Conservation (phyloP, 352 stramenopile genomes). For the Globisporangium parvum region DNA sequence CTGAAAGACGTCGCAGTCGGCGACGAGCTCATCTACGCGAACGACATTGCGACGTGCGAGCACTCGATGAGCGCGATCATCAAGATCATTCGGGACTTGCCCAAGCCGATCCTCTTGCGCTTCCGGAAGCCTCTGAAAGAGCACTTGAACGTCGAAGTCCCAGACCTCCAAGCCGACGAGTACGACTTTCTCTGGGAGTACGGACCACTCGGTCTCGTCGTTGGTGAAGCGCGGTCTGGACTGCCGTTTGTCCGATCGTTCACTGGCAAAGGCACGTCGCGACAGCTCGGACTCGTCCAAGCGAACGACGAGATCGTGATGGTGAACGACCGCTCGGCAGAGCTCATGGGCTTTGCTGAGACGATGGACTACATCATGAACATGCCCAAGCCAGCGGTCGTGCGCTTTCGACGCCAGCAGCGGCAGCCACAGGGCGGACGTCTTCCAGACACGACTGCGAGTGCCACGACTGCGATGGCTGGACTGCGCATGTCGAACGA, state of each 20-base stretch:
- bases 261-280: constrained; percentile 73
- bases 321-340: constrained; percentile 56
- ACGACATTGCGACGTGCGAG: constrained; percentile 62
- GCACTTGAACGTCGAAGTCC: constrained; percentile 40
- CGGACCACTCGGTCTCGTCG: constrained; percentile 60
- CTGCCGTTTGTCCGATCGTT: constrained; percentile 76
- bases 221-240: constrained; percentile 45
- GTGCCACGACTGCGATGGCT: not conserved
- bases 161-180: constrained; percentile 49
- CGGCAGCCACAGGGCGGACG: not conserved
- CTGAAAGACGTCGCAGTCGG: constrained; percentile 45
- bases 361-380: constrained; percentile 87
- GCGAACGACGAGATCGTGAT: constrained; percentile 79
- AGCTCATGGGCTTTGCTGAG: constrained; percentile 57
- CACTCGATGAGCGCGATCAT: constrained; percentile 73
- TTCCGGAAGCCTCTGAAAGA: constrained; percentile 58
- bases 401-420: constrained; percentile 52
- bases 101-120: constrained; percentile 73
- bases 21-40: constrained; percentile 78
- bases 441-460: not conserved
- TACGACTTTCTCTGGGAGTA: constrained; percentile 87
- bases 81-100: constrained; percentile 64
- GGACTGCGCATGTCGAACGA: constrained; percentile 6
- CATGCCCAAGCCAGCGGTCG: constrained; percentile 69
- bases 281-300: constrained; percentile 57